These are phyloP conservation scores for Wickerhamomyces sp. DNA, from an alignment of 1,139 yeast species.

Conservation along the genomic window DNA sequence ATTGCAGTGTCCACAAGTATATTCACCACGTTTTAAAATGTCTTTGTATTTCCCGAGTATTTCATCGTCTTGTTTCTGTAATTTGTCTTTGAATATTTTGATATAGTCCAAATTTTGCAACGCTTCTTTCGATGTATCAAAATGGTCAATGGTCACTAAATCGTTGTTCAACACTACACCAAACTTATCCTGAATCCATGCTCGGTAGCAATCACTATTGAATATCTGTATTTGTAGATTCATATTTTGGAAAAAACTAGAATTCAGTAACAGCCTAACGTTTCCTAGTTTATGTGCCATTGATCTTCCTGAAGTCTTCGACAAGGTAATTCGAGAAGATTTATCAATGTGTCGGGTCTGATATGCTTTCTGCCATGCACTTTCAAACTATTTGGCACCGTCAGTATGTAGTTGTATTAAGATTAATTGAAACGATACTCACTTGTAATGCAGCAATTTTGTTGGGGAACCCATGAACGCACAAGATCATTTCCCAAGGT, in stretches of 20 bases:
- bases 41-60: conserved; percentile 22
- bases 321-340: conserved; percentile 25
- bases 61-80: conserved; percentile 11
- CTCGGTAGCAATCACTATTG: conserved; percentile 24
- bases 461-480: conserved; percentile 72
- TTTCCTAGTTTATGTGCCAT: conserved; percentile 49
- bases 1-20: conserved; percentile 30
- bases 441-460: conserved; percentile 60
- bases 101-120: conserved; percentile 21
- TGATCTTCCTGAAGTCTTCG: conserved; percentile 32
- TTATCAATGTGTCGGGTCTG: conserved; percentile 53
- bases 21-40: conserved; percentile 22
- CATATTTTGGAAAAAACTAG: conserved; percentile 38
- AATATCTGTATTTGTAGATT: conserved; percentile 38
- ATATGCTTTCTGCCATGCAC: conserved; percentile 75
- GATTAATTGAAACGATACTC: conserved; percentile 36
- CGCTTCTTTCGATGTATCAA: conserved; percentile 12
- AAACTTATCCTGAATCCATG: conserved; percentile 31
- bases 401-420: no score
- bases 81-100: conserved; percentile 18
- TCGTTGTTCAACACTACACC: conserved; percentile 22
- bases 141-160: conserved; percentile 5
- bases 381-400: conserved; percentile 36
- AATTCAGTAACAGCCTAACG: conserved; percentile 38
- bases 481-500: conserved; percentile 67